Conservation (phyloP, 768 basidiomycete species). For the Mycena maculata region DNA sequence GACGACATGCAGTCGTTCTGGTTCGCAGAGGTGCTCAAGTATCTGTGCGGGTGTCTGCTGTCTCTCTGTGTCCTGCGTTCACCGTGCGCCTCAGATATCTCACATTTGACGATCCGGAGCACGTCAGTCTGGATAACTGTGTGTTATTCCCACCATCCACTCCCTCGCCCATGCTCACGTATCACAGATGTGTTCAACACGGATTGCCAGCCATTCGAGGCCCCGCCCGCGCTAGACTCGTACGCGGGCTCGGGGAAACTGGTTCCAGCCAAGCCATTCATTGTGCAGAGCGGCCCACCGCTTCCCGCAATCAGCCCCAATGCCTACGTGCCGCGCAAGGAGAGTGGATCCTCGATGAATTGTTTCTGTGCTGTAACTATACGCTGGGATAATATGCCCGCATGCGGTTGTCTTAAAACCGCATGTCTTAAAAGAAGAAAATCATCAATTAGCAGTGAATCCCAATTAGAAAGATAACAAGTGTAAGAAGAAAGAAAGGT, state of each 20-base stretch:
- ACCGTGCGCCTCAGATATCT: constrained; percentile 14
- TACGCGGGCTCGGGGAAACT: constrained; percentile 16
- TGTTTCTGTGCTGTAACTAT: background rate
- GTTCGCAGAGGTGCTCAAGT: constrained; percentile 82
- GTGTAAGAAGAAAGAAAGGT: background rate
- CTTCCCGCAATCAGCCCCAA: constrained; percentile 29
- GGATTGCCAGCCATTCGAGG: constrained; percentile 61
- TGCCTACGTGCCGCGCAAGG: background rate
- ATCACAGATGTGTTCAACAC: constrained; percentile 59
- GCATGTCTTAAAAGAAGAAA: too few species aligned
- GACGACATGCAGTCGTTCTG: constrained; percentile 73
- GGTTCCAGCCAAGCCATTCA: constrained; percentile 21
- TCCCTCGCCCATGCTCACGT: background rate
- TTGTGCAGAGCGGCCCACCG: constrained; percentile 14
- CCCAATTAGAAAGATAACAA: background rate
- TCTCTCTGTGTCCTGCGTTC: background rate
- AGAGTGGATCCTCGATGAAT: constrained; percentile 6
- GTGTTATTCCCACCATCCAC: constrained; percentile 21
- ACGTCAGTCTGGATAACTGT: constrained; percentile 62
- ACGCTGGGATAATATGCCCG: too few species aligned
- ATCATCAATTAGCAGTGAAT: too few species aligned
- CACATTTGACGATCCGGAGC: constrained; percentile 56
- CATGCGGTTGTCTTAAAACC: too few species aligned
- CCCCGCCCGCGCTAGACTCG: constrained; percentile 46
- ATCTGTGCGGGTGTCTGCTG: constrained; percentile 34